Evolutionary conservation across 306 rosid species (phyloP).

Genomic region (Acacia melanoxylon): DNA sequence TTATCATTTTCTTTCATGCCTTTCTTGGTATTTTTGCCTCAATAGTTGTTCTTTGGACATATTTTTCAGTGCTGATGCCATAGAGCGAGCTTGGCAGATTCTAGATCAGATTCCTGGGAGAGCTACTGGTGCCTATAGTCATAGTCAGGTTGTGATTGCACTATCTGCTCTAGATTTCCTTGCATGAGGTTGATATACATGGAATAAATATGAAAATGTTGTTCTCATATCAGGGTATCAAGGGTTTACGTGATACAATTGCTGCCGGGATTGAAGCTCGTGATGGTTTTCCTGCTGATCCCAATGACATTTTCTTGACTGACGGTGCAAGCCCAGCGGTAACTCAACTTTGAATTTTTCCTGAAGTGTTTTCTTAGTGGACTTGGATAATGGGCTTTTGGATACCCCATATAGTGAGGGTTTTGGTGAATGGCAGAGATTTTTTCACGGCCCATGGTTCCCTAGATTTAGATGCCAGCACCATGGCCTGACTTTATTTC

Average conservation of each 20-base stretch:
- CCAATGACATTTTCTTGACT: slow-evolving; percentile 63
- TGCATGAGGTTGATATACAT: neutral
- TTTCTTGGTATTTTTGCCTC: neutral
- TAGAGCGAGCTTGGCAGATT: slow-evolving; percentile 65
- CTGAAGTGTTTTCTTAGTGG: neutral
- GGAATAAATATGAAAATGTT: neutral
- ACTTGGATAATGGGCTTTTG: neutral
- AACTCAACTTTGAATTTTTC: neutral
- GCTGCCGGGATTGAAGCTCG: slow-evolving; percentile 70
- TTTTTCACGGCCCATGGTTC: neutral
- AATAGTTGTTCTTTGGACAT: slow-evolving; percentile 14
- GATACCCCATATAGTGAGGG: neutral
- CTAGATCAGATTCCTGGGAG: slow-evolving; percentile 80
- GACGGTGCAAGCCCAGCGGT: slow-evolving; percentile 82
- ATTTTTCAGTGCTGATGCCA: slow-evolving; percentile 44
- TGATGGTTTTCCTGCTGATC: slow-evolving; percentile 64
- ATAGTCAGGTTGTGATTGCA: slow-evolving; percentile 54
- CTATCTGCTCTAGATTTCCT: neutral
- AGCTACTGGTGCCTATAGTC: slow-evolving; percentile 80
- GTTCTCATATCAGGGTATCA: slow-evolving; percentile 50
- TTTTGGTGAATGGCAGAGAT: neutral
- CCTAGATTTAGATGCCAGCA: neutral
- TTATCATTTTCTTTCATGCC: neutral
- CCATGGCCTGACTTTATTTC: neutral
- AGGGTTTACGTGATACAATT: slow-evolving; percentile 69